Evolutionary conservation across 2,329 filamentous ascomycete species (phyloP), one percentile per base, ranked within the genome.

Genomic region (Ceratocystis cacaofunesta): DNA sequence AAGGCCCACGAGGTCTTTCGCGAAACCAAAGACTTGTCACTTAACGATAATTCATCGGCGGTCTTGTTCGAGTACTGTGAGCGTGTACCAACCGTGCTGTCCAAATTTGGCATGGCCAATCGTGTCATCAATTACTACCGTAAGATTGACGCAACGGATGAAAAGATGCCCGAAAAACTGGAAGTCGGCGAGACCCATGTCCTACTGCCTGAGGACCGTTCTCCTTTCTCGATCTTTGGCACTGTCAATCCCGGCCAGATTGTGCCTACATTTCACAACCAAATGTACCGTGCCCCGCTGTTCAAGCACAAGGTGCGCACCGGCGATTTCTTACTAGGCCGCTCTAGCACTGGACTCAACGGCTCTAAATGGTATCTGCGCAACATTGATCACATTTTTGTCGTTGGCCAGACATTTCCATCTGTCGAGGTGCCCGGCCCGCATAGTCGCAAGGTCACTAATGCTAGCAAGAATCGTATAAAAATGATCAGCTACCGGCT

Each of bases 51-150:
- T 72, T 91, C 92, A 0, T 88, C 86, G 52, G 86, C 90, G 22
- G 82, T 96, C 4, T 82, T 99, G 15, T 87, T 97, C 43, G 94
- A 99, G 75, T 99, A 99, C 74, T 95, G 90, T 7, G 94, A 99
- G 75, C 91, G 96, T 71, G 87, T 90, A 68, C 94, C 94, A 0
- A 88, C 87, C 8, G 90, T 95, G 67, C 78, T 99, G 68, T 96
- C 92, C 55, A 96, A 95, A 72, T 96, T 96, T 71, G 94, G 92
- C 69, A 99, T 99, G 94, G 92, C 92, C 63, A 95, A 88, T 74
- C 88, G 91, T 64, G 83, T 99, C 67, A 90, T 97, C 78, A 97
- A 99, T 75, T 99, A 97, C 75, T 96, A 96, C 73, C 88, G 92
- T 67, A 90, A 90, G 71, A 88, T 90, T 72, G 83, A 83, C 50